phyloP scores from a whole-genome alignment of 2,329 filamentous ascomycete genomes.

The Periconia sp. region DNA sequence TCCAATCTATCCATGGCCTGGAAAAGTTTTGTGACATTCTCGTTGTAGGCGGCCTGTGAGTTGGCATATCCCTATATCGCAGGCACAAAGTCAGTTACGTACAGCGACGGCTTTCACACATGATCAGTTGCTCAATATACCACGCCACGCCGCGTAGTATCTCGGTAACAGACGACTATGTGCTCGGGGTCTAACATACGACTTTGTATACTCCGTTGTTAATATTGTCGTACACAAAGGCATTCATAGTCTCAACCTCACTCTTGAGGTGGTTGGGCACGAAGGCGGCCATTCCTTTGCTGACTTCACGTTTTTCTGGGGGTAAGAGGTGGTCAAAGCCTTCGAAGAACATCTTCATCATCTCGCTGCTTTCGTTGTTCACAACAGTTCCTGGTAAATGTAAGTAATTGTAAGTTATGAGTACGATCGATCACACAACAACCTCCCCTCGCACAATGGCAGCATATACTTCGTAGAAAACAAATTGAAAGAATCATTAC shows the following conservation, averaged over 20 bases:
- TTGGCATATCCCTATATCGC: constrained; percentile 91
- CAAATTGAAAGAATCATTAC: constrained; percentile 10
- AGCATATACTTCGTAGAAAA: neutral
- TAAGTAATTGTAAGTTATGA: neutral
- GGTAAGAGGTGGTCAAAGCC: constrained; percentile 38
- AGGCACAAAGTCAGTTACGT: no score
- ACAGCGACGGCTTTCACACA: no score
- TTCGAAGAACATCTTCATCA: constrained; percentile 35
- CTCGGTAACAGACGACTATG: no score
- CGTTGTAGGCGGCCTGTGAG: constrained; percentile 79
- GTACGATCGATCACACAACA: neutral
- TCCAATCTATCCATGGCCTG: constrained; percentile 76
- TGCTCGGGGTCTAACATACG: no score
- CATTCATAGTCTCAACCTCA: constrained; percentile 75
- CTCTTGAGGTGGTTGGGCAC: constrained; percentile 66
- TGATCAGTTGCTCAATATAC: no score
- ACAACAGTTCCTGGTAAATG: constrained; percentile 29
- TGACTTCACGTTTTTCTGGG: constrained; percentile 57
- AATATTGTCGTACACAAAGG: constrained; percentile 72
- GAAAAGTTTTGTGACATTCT: constrained; percentile 72
- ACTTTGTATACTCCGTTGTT: constrained; percentile 61
- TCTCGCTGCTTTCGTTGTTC: constrained; percentile 41
- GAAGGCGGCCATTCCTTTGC: constrained; percentile 59
- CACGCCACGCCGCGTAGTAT: no score
- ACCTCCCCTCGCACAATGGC: neutral